A percentile compares a stretch with the other conserved stretches of the same genome.
Evolutionary conservation across 345 rosid genomes (phyloP).

Genomic region (Boechera divaricarpa): DNA sequence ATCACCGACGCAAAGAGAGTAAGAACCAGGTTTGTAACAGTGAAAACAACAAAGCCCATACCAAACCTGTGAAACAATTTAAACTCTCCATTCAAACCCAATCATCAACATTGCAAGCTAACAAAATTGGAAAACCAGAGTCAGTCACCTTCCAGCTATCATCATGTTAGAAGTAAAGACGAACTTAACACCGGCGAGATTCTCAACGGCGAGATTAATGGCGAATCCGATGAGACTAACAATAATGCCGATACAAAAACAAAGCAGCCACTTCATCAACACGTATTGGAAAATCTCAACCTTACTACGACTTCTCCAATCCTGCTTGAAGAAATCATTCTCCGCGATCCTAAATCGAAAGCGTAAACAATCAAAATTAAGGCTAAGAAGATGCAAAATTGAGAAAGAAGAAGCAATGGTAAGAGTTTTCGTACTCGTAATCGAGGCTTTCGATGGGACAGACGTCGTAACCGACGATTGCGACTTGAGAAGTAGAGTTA

Average conservation of each 20-base stretch:
- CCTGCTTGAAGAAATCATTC: conserved; percentile 91
- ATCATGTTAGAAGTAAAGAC: conserved; percentile 93
- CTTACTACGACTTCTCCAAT: conserved; percentile 79
- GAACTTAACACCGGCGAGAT: conserved; percentile 82
- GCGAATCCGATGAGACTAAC: conserved; percentile 83
- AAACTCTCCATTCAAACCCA: not conserved
- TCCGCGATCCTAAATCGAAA: conserved; percentile 63
- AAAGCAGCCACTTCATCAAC: conserved; percentile 81
- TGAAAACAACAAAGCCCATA: conserved; percentile 74
- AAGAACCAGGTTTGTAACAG: conserved; percentile 67
- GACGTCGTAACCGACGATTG: conserved; percentile 80
- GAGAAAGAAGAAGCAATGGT: not conserved
- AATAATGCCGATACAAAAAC: conserved; percentile 67
- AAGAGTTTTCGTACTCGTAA: conserved; percentile 62
- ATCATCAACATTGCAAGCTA: not conserved
- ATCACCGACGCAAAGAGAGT: conserved; percentile 69
- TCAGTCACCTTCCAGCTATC: conserved; percentile 58
- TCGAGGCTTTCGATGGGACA: conserved; percentile 95
- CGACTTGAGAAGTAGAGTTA: conserved; percentile 90
- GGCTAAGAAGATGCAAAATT: not conserved
- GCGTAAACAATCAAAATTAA: not conserved
- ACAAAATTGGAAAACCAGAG: not conserved
- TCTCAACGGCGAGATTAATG: conserved; percentile 89
- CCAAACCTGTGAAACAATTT: conserved; percentile 52
- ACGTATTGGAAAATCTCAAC: conserved; percentile 70